Base-by-base conservation (phyloP, 306 rosid species). In the Neltuma alba region DNA sequence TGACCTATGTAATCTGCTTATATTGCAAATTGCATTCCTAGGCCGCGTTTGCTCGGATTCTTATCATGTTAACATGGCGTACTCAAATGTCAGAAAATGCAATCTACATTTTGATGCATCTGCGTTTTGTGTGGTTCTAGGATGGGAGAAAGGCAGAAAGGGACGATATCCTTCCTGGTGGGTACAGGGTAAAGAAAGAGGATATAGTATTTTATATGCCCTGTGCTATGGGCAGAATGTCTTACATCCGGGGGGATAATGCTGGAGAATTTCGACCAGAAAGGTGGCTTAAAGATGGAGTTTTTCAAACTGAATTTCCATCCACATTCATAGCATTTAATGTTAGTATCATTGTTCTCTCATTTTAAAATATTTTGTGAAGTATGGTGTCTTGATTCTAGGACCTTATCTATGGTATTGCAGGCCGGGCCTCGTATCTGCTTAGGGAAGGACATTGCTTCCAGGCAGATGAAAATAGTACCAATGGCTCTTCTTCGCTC, bases 281-380 rank as follows among this genome's bases (percentile, higher is more conserved):
- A 61, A 61, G 67, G 34, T 61, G 67, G 67, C 67, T 61, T 14
- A 61, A 30, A 61, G 67, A 61, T 30, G 67, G 67, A 30, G 40
- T 31, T 61, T 61, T 61, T 61, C 67, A 31, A 61, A n/a, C 21
- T 0, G 21, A 61, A 28, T 61, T 40, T 61, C 67, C 67, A 13
- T 61, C 30, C 67, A 61, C 30, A 30, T 31, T 61, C 21, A 31
- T 61, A 30, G 67, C 67, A 13, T 61, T 31, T 10, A 28, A 61
- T 61, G 67, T 61, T 30, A 61, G 67, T 61, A 27, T 14, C 67
- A 5, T 6, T 31, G 11, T 14, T 14, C 34, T 30, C 10, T 28
- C 21, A 14, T 1, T 31, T 1, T 13, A 15, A 6, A 10, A 10
- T 28, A 4, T 61, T 1, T 13, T 13, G 1, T 15, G 7, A 28